Conservation (phyloP, 257 asterid species). For the Penstemon newberryi region DNA sequence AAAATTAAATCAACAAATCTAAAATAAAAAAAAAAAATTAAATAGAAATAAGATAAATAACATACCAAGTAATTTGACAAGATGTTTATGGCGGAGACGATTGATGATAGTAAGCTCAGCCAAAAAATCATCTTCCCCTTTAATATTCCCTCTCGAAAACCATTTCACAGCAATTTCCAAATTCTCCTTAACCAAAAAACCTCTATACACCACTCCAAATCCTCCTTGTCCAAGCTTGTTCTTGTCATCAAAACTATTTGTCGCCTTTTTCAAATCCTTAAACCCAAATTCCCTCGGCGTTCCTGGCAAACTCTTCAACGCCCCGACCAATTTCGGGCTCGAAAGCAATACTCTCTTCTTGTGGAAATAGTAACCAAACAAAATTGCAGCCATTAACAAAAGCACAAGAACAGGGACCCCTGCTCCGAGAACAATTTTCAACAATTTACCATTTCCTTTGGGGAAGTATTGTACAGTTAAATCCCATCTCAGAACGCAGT, state of each 20-base stretch:
- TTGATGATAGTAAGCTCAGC: slow-evolving; percentile 90
- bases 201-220: slow-evolving; percentile 75
- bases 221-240: slow-evolving; percentile 90
- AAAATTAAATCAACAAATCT: background rate
- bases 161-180: slow-evolving; percentile 81
- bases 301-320: slow-evolving; percentile 73
- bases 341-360: slow-evolving; percentile 34
- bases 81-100: slow-evolving; percentile 86
- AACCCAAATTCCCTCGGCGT: slow-evolving; percentile 71
- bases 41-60: background rate
- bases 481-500: slow-evolving; percentile 82
- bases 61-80: slow-evolving; percentile 80
- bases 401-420: slow-evolving; percentile 52
- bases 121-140: slow-evolving; percentile 86
- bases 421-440: slow-evolving; percentile 43
- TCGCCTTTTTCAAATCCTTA: slow-evolving; percentile 75
- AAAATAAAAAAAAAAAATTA: background rate
- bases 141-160: slow-evolving; percentile 68
- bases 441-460: slow-evolving; percentile 24
- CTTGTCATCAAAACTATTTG: slow-evolving; percentile 62
- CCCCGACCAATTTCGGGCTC: slow-evolving; percentile 53
- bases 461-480: slow-evolving; percentile 54
- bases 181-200: slow-evolving; percentile 53
- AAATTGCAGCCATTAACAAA: slow-evolving; percentile 39
- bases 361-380: slow-evolving; percentile 34